Evolutionary conservation across 2,329 filamentous ascomycete species (phyloP), one percentile per base, ranked within the genome.

Genomic region (Seiridium cupressi): DNA sequence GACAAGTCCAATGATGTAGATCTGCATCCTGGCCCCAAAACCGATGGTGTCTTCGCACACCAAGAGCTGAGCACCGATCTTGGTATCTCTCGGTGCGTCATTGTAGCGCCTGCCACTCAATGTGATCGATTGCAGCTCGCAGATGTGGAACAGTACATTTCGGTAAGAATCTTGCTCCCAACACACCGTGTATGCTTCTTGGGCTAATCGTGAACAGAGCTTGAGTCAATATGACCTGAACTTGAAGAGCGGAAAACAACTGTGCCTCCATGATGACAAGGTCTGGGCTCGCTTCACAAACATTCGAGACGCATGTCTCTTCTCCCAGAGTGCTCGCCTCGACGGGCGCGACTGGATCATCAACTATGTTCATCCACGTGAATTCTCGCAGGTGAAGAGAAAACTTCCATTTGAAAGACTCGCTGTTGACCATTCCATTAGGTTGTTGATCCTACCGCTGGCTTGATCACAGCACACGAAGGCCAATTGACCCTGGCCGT

Each of bases 251-350:
- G 77, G 36, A 79, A 75, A 71, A 8, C 72, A 76, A 34, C 62
- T 81, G 1, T 70, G 75, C 13, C 62, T 69, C 3, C 66, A 68
- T 35, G 71, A 70, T 49, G 77, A 79, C 3, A 79, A 75, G 54
- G 77, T 86, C 36, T 83, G 81, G 60, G 73, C 87, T 32, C 81
- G 79, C 4, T 88, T 89, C 65, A 74, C 79, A 5, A 87, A 90
- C 65, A 81, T 88, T 55, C 80, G 84, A 55, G 86, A 89, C 69
- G 80, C 87, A 5, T 81, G 78, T 57, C 76, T 78, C 38, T 78
- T 82, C 6, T 76, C 80, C 59, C 74, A 79, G 10, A 81, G 80
- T 55, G 70, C 83, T 35, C 73, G 76, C 1, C 65, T 79, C 18
- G 71, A 75, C 40, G 74, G 75, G 51, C 72, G 77, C 9, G 74